phyloP scores from a whole-genome alignment of 148 eudicot species.

The Amaranthus cruentus region DNA sequence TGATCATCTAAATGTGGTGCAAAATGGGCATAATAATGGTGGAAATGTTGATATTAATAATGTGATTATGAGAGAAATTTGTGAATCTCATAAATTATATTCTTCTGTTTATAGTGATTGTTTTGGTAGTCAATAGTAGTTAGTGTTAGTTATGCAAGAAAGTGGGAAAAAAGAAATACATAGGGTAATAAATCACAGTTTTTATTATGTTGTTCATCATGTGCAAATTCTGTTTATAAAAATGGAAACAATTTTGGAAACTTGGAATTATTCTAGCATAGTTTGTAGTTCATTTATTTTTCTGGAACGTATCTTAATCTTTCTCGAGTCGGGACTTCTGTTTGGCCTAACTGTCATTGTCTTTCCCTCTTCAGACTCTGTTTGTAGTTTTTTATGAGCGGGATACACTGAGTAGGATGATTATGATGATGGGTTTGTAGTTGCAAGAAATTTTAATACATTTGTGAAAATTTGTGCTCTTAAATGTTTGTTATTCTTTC shows the following conservation, averaged over 20 bases:
- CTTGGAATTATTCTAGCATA: background rate
- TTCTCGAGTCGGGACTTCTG: too few species aligned
- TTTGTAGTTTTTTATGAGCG: too few species aligned
- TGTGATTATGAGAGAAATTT: conserved; percentile 36
- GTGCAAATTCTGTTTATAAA: conserved; percentile 22
- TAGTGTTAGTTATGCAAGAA: conserved; percentile 5
- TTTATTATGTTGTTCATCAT: background rate
- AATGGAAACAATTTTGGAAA: conserved; percentile 25
- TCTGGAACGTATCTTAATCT: too few species aligned
- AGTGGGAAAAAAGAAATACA: background rate
- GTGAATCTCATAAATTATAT: conserved; percentile 43
- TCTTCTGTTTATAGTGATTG: conserved; percentile 58
- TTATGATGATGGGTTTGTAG: background rate
- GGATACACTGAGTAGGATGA: too few species aligned
- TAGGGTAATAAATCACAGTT: conserved; percentile 14
- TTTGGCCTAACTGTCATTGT: too few species aligned
- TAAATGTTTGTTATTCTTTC: conserved; percentile 4
- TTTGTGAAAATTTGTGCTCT: background rate
- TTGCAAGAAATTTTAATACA: background rate
- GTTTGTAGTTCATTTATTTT: background rate
- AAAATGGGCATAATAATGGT: conserved; percentile 25
- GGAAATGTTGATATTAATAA: conserved; percentile 33
- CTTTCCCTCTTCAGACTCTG: too few species aligned
- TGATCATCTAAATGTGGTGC: conserved; percentile 23
- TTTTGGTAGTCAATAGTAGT: conserved; percentile 21